These are phyloP conservation scores for Dryas integrifolia DNA, from an alignment of 331 rosid species.

Conservation along the genomic window DNA sequence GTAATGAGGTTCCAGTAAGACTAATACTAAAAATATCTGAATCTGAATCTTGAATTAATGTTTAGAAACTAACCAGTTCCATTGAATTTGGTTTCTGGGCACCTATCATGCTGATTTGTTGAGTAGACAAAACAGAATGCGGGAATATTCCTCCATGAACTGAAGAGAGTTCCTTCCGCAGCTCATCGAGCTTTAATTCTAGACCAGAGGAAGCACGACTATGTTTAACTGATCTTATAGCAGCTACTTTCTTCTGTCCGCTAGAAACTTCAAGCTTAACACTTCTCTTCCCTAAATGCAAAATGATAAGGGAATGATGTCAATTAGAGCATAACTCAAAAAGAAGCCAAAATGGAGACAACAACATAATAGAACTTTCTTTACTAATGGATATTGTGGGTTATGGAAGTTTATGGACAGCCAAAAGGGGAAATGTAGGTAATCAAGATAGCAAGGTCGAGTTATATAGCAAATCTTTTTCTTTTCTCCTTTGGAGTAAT, in stretches of 20 bases:
- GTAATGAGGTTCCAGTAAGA: background rate
- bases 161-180: conserved; percentile 72
- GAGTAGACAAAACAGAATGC: conserved; percentile 74
- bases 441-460: background rate
- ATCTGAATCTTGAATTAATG: background rate
- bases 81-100: conserved; percentile 65
- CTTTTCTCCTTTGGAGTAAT: background rate
- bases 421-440: background rate
- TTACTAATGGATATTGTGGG: background rate
- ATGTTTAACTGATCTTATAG: conserved; percentile 49
- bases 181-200: conserved; percentile 75
- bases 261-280: conserved; percentile 57
- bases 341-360: conserved; percentile 13
- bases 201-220: conserved; percentile 50
- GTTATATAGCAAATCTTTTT: background rate
- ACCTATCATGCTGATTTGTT: conserved; percentile 64
- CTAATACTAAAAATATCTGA: background rate
- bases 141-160: conserved; percentile 78
- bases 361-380: conserved; percentile 7
- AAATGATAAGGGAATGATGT: conserved; percentile 1
- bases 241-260: conserved; percentile 44
- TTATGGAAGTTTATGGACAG: background rate
- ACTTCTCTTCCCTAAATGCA: conserved; percentile 52
- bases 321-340: conserved; percentile 19
- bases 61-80: conserved; percentile 56